phyloP scores from a whole-genome alignment of 768 basidiomycete genomes.

The Boletellus ananas region DNA sequence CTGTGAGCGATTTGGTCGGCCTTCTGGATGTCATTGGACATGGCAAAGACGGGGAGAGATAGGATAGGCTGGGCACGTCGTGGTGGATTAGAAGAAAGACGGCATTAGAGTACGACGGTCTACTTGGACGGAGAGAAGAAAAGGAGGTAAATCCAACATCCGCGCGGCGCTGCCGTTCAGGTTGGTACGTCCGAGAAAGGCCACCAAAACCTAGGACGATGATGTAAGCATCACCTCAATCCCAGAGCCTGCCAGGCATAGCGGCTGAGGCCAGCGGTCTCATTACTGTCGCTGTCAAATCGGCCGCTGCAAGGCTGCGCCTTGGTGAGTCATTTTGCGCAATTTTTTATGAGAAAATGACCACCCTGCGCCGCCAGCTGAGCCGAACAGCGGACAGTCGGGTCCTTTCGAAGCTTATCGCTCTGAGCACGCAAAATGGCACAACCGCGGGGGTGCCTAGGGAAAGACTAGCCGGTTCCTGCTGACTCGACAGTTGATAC shows the following conservation, averaged over 20 bases:
- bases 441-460: background rate
- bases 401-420: background rate
- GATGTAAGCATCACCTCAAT: constrained; percentile 24
- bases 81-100: constrained; percentile 21
- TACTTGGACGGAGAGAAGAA: constrained; percentile 13
- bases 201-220: constrained; percentile 13
- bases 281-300: constrained; percentile 8
- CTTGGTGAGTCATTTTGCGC: constrained; percentile 7
- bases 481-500: background rate
- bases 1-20: constrained; percentile 85
- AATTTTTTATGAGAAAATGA: background rate
- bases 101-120: constrained; percentile 31
- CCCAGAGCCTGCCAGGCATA: constrained; percentile 6
- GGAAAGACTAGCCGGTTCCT: background rate
- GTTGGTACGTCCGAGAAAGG: constrained; percentile 14
- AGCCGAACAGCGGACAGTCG: too few species aligned
- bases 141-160: constrained; percentile 21
- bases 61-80: constrained; percentile 4
- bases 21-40: constrained; percentile 56
- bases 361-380: constrained; percentile 4
- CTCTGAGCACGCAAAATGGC: background rate
- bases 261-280: background rate
- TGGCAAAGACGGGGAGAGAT: constrained; percentile 29
- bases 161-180: constrained; percentile 15
- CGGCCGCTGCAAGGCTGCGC: background rate